phyloP scores from a whole-genome alignment of 2,329 filamentous ascomycete species.

The Xylariaceae sp. region DNA sequence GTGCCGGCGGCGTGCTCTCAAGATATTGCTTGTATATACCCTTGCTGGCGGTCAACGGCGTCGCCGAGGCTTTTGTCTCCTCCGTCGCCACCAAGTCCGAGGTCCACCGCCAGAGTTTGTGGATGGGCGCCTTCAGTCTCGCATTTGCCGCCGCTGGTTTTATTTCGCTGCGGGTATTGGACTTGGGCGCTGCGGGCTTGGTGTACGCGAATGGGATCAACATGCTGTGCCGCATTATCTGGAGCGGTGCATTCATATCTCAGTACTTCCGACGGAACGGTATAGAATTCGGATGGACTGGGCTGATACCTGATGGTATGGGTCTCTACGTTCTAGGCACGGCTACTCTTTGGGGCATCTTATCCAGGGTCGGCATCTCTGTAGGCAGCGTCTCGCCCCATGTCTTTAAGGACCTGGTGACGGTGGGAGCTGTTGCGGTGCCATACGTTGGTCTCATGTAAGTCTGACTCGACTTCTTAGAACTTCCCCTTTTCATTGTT shows the following conservation, averaged over 20 bases:
- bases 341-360: slow-evolving; percentile 47
- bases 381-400: slow-evolving; percentile 41
- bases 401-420: slow-evolving; percentile 50
- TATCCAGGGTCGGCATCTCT: slow-evolving; percentile 34
- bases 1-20: slow-evolving; percentile 75
- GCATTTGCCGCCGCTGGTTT: slow-evolving; percentile 78
- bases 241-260: slow-evolving; percentile 77
- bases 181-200: slow-evolving; percentile 77
- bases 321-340: slow-evolving; percentile 52
- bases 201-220: slow-evolving; percentile 89
- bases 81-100: slow-evolving; percentile 79
- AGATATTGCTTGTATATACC: slow-evolving; percentile 93
- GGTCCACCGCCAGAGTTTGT: slow-evolving; percentile 77
- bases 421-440: slow-evolving; percentile 56
- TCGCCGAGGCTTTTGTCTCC: slow-evolving; percentile 90
- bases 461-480: slow-evolving; percentile 48
- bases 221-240: slow-evolving; percentile 83
- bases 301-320: slow-evolving; percentile 51
- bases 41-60: slow-evolving; percentile 87
- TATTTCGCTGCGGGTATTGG: slow-evolving; percentile 71
- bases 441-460: slow-evolving; percentile 65
- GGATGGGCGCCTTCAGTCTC: slow-evolving; percentile 83
- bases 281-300: slow-evolving; percentile 47
- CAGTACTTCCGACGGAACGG: slow-evolving; percentile 62
- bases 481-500: slow-evolving; percentile 7